Evolutionary conservation across 495 filamentous ascomycete genomes (phyloP).

Genomic region (Aspergillus olivimuriae): DNA sequence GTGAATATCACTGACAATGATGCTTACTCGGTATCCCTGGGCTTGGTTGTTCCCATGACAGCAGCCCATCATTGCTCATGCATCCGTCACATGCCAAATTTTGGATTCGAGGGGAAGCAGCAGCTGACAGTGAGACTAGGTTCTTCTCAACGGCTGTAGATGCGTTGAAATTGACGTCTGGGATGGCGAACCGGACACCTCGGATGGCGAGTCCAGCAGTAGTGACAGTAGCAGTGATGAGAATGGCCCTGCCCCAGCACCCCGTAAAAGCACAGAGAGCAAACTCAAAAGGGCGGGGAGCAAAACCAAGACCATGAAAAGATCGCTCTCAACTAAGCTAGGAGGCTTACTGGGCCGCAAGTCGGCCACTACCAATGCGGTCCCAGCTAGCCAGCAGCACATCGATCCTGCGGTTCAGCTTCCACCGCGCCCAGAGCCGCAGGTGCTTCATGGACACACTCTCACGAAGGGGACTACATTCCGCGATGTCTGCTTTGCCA

Average conservation of each 20-base stretch:
- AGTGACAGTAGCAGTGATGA: constrained; percentile 16
- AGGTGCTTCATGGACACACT: constrained; percentile 84
- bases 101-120: no score
- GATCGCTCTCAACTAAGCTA: constrained; percentile 14
- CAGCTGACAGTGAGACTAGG: no score
- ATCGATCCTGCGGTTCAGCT: constrained; percentile 20
- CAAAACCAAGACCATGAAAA: constrained; percentile 5
- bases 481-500: constrained; percentile 72
- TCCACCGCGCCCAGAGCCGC: constrained; percentile 52
- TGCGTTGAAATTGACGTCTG: constrained; percentile 96
- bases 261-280: no score
- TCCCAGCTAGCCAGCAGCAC: constrained; percentile 16
- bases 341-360: constrained; percentile 20
- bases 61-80: no score
- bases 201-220: constrained; percentile 19
- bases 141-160: constrained; percentile 73
- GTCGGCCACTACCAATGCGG: not conserved
- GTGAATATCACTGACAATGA: not conserved
- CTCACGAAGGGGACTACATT: constrained; percentile 83
- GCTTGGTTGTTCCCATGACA: not conserved
- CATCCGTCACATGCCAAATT: no score
- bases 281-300: no score
- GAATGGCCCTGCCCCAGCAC: constrained; percentile 10
- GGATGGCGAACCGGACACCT: constrained; percentile 59
- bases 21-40: constrained; percentile 2